Evolutionary conservation across 2,329 filamentous ascomycete genomes (phyloP), one percentile per base, ranked within the genome.

Genomic region (Pseudocercospora vitis): DNA sequence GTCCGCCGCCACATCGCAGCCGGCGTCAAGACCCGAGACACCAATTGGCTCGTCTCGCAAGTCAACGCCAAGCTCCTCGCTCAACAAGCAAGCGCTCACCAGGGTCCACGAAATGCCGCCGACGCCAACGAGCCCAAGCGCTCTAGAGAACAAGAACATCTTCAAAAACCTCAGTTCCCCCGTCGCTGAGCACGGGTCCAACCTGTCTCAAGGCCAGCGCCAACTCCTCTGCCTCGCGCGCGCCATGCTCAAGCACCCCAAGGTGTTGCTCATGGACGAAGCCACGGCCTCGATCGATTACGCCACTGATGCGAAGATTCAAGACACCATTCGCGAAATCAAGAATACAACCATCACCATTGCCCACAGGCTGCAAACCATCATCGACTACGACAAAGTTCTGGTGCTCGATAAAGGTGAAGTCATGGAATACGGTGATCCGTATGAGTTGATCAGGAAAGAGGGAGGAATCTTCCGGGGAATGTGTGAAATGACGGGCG

Each of bases 221-320:
- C 94, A 99, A 72, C 85, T 99, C 7, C 78, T 99, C 52, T 99
- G 94, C 69, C 83, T 99, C 7, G 94, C 92, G 0, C 86, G 94
- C 51, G 94, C 94, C 0, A 83, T 99, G 62, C 86, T 99, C 59
- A 96, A 95, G 74, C 83, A 84, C 28, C 91, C 94, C 0, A 91
- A 88, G 60, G 91, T 99, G 1, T 78, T 99, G n/a, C 87, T 99
- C 68, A 97, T 99, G 94, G 94, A 99, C 72, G 94, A 99, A 76
- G 94, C 94, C 0, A 99, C 94, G 0, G 94, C 94, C 0, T 95
- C 89, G 0, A 97, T 99, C 67, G 94, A 99, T 74, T 97, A 97
- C 73, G 87, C 86, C 4, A 99, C 94, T 1, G 94, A 99, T 67
- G 81, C 86, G 46, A 96, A 96, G 76, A 97, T 99, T 63, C 94